Evolutionary conservation across 768 basidiomycete genomes (phyloP).

Genomic region (Holtermannia corniformis): DNA sequence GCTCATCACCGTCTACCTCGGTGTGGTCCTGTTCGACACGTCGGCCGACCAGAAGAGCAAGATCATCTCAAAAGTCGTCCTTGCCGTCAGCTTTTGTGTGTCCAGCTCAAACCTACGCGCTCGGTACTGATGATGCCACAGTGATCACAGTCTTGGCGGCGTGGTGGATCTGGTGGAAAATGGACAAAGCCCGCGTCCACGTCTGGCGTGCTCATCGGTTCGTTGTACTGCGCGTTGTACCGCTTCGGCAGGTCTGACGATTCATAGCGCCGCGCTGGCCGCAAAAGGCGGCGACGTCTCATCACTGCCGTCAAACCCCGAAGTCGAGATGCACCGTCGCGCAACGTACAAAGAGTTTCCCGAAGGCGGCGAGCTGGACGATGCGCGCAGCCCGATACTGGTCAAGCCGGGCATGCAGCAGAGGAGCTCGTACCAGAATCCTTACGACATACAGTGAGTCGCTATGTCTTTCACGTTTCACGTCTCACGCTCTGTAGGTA

Average conservation of each 20-base stretch:
- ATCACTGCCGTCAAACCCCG: conserved; percentile 2
- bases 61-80: conserved; percentile 60
- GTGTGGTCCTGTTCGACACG: conserved; percentile 45
- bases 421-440: conserved; percentile 17
- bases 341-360: conserved; percentile 12
- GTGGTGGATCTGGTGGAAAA: conserved; percentile 48
- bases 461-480: neutral
- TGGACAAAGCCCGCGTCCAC: conserved; percentile 31
- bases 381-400: conserved; percentile 19
- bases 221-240: conserved; percentile 5
- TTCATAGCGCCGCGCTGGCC: conserved; percentile 18
- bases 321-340: neutral
- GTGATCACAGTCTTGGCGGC: conserved; percentile 46
- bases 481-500: conserved; percentile 11
- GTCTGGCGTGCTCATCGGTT: conserved; percentile 35
- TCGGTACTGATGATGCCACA: conserved; percentile 6
- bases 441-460: conserved; percentile 28
- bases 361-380: conserved; percentile 11
- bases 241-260: neutral
- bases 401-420: neutral
- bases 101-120: neutral
- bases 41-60: conserved; percentile 46
- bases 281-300: conserved; percentile 16
- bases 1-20: conserved; percentile 82
- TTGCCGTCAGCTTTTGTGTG: conserved; percentile 52